Evolutionary conservation across 176 grass and related monocot genomes (phyloP), one percentile per base, ranked within the genome.

Genomic region (maize (Zea mays)): DNA sequence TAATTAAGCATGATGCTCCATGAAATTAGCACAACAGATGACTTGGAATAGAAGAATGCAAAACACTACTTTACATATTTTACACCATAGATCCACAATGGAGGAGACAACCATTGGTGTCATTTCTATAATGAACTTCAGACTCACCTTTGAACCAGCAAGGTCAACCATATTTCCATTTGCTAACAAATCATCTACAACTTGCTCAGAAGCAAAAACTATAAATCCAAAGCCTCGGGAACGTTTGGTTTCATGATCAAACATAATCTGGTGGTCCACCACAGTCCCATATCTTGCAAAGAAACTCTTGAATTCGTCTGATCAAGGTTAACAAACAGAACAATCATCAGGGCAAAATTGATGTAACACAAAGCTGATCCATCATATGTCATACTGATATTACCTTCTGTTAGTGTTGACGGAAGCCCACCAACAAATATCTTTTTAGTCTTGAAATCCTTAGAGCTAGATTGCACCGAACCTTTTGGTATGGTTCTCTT

Each of bases 161-260:
- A 98, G 89, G 64, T 94, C 85, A 46, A 98, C 92, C 87, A 90
- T 94, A 88, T 91, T 92, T 85, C 96, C 91, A n/a, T 85, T 92
- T 80, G 87, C 81, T 94, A 98, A 88, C 58, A 98, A 81, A 85
- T 75, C 85, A 83, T 98, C 89, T 86, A 98, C 96, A 80, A 67
- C 85, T 68, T 98, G 74, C 74, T 98, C 96, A 81, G 89, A 92
- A 55, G 88, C 81, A 88, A 94, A 98, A 81, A 92, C 85, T 70
- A 98, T 88, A 92, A 98, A 98, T 59, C 96, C 96, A 83, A 98
- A 94, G 48, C 96, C 96, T 82, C 96, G 64, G 44, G 96, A 92
- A 14, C 89, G 70, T 69, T 94, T 92, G 49, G 91, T 94, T 69
- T 90, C 73, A 88, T 83, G 96, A 79, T 98, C 92, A 77, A 42